These are phyloP conservation scores for Heritiera fomes DNA, from an alignment of 345 rosid genomes.

Conservation along the genomic window DNA sequence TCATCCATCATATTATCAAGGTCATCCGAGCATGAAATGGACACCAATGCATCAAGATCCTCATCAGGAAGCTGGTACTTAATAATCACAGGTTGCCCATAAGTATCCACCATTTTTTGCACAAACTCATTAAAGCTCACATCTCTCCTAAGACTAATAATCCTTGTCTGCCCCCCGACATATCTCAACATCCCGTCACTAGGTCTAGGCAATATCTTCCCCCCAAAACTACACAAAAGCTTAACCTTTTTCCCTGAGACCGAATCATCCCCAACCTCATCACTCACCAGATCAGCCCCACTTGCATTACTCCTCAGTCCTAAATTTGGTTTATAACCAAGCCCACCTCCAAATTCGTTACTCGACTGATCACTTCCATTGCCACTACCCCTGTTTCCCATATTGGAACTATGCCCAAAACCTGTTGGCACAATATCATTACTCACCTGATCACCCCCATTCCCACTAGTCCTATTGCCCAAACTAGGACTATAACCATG, in stretches of 20 bases:
- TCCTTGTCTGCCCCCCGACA: conserved; percentile 75
- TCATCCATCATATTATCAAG: conserved; percentile 85
- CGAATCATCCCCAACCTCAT: conserved; percentile 61
- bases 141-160: conserved; percentile 57
- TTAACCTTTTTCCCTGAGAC: conserved; percentile 59
- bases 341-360: conserved; percentile 28
- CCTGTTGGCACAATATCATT: conserved; percentile 21
- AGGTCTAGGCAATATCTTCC: conserved; percentile 79
- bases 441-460: conserved; percentile 23
- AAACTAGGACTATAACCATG: conserved; percentile 33
- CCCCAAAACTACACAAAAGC: conserved; percentile 75
- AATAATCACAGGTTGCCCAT: conserved; percentile 55
- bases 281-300: conserved; percentile 45
- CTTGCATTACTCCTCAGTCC: conserved; percentile 38
- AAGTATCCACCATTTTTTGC: conserved; percentile 56
- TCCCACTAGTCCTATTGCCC: conserved; percentile 31
- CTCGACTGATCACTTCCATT: conserved; percentile 41
- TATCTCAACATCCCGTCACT: conserved; percentile 75
- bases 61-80: conserved; percentile 85
- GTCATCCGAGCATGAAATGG: conserved; percentile 74
- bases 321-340: conserved; percentile 24
- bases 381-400: conserved; percentile 36
- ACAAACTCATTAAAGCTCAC: conserved; percentile 49
- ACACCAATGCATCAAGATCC: conserved; percentile 82
- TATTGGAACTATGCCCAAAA: conserved; percentile 24